Percentiles rank a stretch among this genome's conserved stretches.
These are phyloP conservation scores for Guillardia theta DNA, from an alignment of 78 protist genomes.

Conservation along the genomic window DNA sequence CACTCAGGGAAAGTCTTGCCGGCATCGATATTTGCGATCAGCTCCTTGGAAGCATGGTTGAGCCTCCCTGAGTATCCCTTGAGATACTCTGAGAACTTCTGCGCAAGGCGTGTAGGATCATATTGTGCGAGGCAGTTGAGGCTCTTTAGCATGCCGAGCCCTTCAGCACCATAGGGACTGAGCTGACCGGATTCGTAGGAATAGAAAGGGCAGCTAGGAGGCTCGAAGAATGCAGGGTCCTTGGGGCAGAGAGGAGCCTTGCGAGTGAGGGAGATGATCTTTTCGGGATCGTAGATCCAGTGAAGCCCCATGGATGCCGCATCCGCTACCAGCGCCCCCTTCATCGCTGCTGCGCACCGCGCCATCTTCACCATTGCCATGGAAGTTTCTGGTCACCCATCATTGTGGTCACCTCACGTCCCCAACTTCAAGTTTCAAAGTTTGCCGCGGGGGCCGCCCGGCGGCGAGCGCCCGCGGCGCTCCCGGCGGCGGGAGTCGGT, in stretches of 20 bases:
- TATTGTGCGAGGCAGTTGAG: neutral
- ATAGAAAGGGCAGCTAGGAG: neutral
- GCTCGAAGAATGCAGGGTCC: neutral
- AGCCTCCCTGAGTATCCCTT: neutral
- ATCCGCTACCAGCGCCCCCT: neutral
- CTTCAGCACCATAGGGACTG: neutral
- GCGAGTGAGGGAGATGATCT: neutral
- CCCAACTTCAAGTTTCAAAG: too few species aligned
- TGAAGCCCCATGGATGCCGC: constrained; percentile 15
- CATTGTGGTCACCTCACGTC: too few species aligned
- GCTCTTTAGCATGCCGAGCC: neutral
- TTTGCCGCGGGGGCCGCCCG: too few species aligned
- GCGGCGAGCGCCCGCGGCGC: too few species aligned
- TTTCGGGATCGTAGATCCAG: neutral
- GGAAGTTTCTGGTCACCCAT: too few species aligned
- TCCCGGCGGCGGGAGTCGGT: too few species aligned
- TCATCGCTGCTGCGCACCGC: too few species aligned
- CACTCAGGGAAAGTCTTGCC: neutral
- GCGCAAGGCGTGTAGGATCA: neutral
- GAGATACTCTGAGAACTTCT: neutral
- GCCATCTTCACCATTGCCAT: too few species aligned
- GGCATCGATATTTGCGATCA: neutral
- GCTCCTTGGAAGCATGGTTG: neutral
- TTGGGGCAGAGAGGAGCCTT: neutral
- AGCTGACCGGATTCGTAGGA: neutral